A percentile compares a stretch with the other conserved stretches of the same genome.
These are phyloP conservation scores for Paspalum notatum DNA, from an alignment of 176 grass and related monocot genomes.

Conservation along the genomic window DNA sequence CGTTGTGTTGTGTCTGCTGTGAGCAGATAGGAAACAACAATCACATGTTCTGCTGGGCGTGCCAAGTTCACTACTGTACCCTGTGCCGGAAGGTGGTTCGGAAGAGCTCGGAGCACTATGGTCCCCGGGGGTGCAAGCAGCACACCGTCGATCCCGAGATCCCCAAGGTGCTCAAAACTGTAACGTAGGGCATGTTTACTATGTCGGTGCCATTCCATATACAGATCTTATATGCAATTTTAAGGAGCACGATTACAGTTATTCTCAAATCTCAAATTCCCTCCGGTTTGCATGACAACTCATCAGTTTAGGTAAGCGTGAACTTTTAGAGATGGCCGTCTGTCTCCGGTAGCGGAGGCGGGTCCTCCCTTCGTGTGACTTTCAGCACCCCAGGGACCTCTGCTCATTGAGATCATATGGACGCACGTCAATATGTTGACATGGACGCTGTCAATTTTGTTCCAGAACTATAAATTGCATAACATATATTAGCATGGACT, in stretches of 20 bases:
- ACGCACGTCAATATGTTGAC: not conserved
- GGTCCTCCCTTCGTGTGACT: conserved; percentile 40
- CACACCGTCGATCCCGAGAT: conserved; percentile 36
- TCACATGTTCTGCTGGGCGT: conserved; percentile 57
- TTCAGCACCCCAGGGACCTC: conserved; percentile 43
- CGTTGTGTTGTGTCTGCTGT: not conserved
- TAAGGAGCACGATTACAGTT: not conserved
- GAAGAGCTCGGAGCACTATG: conserved; percentile 54
- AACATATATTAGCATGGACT: not conserved
- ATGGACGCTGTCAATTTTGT: not conserved
- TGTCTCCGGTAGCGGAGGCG: not conserved
- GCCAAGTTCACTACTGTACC: conserved; percentile 57
- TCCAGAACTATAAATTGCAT: not conserved
- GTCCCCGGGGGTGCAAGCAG: conserved; percentile 57
- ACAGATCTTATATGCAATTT: not conserved
- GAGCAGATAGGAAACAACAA: conserved; percentile 71
- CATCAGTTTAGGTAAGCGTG: not conserved
- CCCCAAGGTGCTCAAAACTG: no score
- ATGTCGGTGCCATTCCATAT: not conserved
- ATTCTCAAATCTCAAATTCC: not conserved
- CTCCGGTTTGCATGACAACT: not conserved
- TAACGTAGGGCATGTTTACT: not conserved
- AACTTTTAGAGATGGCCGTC: not conserved
- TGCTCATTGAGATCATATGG: not conserved
- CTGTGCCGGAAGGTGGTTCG: conserved; percentile 52